Conservation (phyloP, 345 rosid genomes). For the Euphorbia pulcherrima region DNA sequence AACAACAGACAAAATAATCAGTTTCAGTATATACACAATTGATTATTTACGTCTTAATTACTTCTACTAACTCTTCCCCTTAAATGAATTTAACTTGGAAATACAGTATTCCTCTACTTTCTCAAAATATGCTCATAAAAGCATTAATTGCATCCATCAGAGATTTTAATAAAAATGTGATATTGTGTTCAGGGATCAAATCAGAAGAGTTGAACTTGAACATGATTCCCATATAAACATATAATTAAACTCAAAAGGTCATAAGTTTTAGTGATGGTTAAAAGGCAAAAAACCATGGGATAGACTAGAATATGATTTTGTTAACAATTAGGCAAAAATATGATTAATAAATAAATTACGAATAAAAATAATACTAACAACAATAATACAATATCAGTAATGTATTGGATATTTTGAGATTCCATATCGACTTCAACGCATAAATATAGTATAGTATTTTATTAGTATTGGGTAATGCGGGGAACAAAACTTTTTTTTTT, state of each 20-base stretch:
- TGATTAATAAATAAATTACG: too few relatives aligned
- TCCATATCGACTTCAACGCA: not conserved
- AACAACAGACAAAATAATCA: too few relatives aligned
- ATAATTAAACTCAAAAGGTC: not conserved
- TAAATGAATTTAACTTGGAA: too few relatives aligned
- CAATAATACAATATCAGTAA: not conserved
- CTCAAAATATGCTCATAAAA: too few relatives aligned
- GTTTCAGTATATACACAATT: too few relatives aligned
- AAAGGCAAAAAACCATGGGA: not conserved
- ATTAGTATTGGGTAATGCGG: not conserved
- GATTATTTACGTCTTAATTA: too few relatives aligned
- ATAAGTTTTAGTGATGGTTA: not conserved
- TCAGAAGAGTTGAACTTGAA: not conserved
- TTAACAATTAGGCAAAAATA: not conserved
- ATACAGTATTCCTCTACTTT: too few relatives aligned
- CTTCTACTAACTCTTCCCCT: too few relatives aligned
- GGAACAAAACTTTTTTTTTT: constrained; percentile 4
- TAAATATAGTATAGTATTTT: not conserved
- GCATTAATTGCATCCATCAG: not conserved
- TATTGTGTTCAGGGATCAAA: not conserved
- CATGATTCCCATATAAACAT: constrained; percentile 2
- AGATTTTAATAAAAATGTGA: not conserved
- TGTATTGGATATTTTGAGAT: not conserved
- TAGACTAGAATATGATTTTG: too few relatives aligned
- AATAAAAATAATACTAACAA: not conserved